Base-by-base conservation (phyloP, 2,329 filamentous ascomycete genomes). In the Claviceps capensis region DNA sequence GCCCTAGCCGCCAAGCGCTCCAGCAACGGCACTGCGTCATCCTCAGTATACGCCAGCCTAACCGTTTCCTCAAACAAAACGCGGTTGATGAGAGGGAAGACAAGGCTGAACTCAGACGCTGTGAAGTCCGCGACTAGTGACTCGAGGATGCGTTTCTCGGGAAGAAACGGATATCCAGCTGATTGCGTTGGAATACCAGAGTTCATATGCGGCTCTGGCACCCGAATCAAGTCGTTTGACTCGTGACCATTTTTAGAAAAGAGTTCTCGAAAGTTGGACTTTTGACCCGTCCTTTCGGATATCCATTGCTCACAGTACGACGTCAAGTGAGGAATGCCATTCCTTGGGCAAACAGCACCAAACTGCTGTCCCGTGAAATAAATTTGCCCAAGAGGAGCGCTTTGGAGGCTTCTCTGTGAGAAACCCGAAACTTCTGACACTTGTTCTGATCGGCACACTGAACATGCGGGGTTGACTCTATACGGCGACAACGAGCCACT, bases 311-410 rank as follows among this genome's bases (percentile, higher is more conserved):
- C 68, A 5, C 75, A 74, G 14, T 72, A 66, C 0, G 64, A 60
- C 0, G 75, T 72, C 42, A 78, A 67, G 42, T 75, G 69, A 0
- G 75, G 75, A 1, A 77, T 68, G 6, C 75, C 73, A 14, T 70
- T 73, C 47, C 70, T 66, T 7, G 69, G 62, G 57, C 69, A 75
- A 36, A 75, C 69, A 13, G 67, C 65, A 9, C 74, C 74, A 9
- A 77, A 60, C 52, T 72, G 66, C 47, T 68, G 65, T 0, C 74
- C 73, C 4, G 71, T 71, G 55, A 75, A 75, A 58, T 75, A 70
- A 4, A 76, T 63, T 17, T 68, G 67, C 9, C 69, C 67, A 2
- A 54, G 56, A 14, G 51, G 54, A 6, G 50, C 49, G 43, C 48
- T 47, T 17, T 40, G 41, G n/a, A 51, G 46, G 23, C 42, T 50